phyloP scores from a whole-genome alignment of 1,284 basidiomycete genomes.

The Mycena sp. region DNA sequence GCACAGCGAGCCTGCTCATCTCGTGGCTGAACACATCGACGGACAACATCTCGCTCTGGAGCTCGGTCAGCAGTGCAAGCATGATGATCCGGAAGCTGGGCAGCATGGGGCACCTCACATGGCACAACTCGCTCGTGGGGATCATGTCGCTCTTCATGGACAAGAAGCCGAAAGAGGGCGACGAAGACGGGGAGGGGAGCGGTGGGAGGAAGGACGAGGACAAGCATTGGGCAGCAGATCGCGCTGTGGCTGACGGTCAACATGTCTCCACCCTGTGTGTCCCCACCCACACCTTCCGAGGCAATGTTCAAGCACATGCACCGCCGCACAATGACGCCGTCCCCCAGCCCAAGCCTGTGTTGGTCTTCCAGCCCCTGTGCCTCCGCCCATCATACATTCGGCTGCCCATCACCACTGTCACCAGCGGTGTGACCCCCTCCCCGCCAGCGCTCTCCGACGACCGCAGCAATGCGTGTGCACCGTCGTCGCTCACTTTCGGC shows the following conservation, averaged over 20 bases:
- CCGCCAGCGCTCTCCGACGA: conserved; percentile 28
- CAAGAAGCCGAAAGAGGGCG: too few relatives aligned
- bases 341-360: conserved; percentile 61
- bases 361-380: conserved; percentile 66
- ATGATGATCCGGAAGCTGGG: conserved; percentile 94
- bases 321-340: conserved; percentile 58
- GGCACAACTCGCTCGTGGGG: too few relatives aligned
- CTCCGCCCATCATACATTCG: conserved; percentile 52
- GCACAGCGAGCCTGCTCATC: conserved; percentile 85
- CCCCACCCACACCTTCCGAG: conserved; percentile 25
- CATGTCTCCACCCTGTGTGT: conserved; percentile 42
- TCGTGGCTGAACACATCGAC: conserved; percentile 92
- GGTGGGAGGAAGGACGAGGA: conserved; percentile 19
- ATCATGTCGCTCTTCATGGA: too few relatives aligned
- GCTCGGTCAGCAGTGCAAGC: conserved; percentile 95
- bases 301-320: conserved; percentile 50
- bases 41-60: conserved; percentile 96
- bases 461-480: conserved; percentile 42
- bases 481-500: conserved; percentile 61
- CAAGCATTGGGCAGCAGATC: conserved; percentile 67
- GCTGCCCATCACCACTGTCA: conserved; percentile 13
- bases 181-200: too few relatives aligned
- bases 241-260: conserved; percentile 70
- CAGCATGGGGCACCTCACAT: too few relatives aligned
- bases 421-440: conserved; percentile 30